Conservation (phyloP, 495 filamentous ascomycete species). For the Pyrenopolyporus hunteri region DNA sequence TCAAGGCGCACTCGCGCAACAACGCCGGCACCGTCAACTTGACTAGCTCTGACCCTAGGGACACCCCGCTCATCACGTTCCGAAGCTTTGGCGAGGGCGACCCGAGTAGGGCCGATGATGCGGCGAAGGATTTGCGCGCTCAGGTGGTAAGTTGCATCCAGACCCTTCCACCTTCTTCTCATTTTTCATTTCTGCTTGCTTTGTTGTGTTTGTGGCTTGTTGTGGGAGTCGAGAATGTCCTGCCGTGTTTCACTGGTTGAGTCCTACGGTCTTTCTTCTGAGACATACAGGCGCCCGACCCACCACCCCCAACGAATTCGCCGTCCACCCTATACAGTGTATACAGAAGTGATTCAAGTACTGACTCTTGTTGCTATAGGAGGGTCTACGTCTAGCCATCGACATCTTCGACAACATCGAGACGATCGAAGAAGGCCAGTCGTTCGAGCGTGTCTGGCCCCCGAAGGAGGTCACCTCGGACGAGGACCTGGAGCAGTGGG, state of each 20-base stretch:
- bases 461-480: slow-evolving; percentile 48
- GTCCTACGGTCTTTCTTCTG: no score
- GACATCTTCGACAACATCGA: slow-evolving; percentile 50
- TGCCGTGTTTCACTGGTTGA: no score
- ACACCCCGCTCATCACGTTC: slow-evolving; percentile 60
- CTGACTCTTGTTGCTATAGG: slow-evolving; percentile 18
- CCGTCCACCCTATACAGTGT: no score
- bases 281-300: no score
- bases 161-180: neutral
- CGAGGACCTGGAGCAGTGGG: slow-evolving; percentile 53
- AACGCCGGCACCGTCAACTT: slow-evolving; percentile 58
- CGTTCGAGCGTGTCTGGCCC: slow-evolving; percentile 55
- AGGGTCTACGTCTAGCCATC: slow-evolving; percentile 51
- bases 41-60: slow-evolving; percentile 58
- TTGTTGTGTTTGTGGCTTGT: neutral
- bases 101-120: slow-evolving; percentile 9
- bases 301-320: no score
- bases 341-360: no score
- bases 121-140: slow-evolving; percentile 48
- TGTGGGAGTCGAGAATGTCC: no score
- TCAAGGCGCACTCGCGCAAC: slow-evolving; percentile 61
- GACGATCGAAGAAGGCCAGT: slow-evolving; percentile 52
- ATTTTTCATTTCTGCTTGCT: neutral
- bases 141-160: slow-evolving; percentile 21
- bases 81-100: slow-evolving; percentile 58